Evolutionary conservation across 2,329 filamentous ascomycete species (phyloP).

Genomic region (Penicillium oxalicum): DNA sequence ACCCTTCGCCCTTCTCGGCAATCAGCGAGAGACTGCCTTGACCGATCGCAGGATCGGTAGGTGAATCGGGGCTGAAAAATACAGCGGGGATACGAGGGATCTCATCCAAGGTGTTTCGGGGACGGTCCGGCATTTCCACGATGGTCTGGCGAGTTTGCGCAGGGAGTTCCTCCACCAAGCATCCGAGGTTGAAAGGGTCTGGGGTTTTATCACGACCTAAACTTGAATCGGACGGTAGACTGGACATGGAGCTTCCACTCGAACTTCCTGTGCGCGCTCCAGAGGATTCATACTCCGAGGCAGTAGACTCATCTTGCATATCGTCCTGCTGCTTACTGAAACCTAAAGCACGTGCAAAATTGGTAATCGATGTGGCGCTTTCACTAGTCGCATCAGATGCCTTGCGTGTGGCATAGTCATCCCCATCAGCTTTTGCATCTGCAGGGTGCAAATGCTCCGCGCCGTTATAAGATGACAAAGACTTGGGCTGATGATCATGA

Average conservation of each 20-base stretch:
- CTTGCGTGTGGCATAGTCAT: slow-evolving; percentile 15
- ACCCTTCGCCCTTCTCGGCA: slow-evolving; percentile 14
- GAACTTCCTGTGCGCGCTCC: slow-evolving; percentile 57
- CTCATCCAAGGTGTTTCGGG: slow-evolving; percentile 21
- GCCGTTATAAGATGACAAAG: slow-evolving; percentile 5
- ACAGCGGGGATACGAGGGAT: slow-evolving; percentile 28
- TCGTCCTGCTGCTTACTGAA: slow-evolving; percentile 60
- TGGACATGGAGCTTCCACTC: slow-evolving; percentile 58
- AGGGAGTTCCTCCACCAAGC: slow-evolving; percentile 53
- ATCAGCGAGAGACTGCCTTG: slow-evolving; percentile 36
- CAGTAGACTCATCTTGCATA: slow-evolving; percentile 59
- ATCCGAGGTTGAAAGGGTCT: slow-evolving; percentile 43
- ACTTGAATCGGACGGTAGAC: slow-evolving; percentile 44
- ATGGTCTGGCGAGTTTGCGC: slow-evolving; percentile 15
- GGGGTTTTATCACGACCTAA: slow-evolving; percentile 26
- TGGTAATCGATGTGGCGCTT: slow-evolving; percentile 32
- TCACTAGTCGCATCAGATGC: slow-evolving; percentile 28
- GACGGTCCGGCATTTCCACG: slow-evolving; percentile 33
- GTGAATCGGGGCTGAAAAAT: slow-evolving; percentile 40
- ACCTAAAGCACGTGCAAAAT: slow-evolving; percentile 36
- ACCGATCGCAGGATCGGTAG: slow-evolving; percentile 44
- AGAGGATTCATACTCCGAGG: slow-evolving; percentile 57
- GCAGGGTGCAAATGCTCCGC: slow-evolving; percentile 19
- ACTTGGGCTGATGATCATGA: slow-evolving; percentile 18
- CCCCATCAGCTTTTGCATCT: slow-evolving; percentile 8